phyloP scores from a whole-genome alignment of 169 alveolate genomes.

The Cryptosporidium parvum region DNA sequence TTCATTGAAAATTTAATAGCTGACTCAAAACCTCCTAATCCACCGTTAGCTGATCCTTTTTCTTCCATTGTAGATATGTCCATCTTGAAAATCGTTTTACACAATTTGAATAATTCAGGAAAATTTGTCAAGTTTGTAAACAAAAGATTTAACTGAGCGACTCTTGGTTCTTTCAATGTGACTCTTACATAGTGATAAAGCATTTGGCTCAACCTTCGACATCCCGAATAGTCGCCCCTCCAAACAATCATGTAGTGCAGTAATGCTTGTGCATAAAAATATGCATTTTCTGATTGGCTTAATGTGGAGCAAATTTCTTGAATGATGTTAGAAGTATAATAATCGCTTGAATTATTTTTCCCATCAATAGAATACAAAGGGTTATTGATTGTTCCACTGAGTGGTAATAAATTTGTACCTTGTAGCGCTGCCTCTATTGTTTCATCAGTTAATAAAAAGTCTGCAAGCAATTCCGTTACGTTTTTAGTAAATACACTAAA shows the following conservation, averaged over 20 bases:
- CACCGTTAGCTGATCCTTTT: slow-evolving; percentile 34
- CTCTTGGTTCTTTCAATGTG: slow-evolving; percentile 73
- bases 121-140: slow-evolving; percentile 78
- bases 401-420: slow-evolving; percentile 55
- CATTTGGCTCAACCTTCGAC: slow-evolving; percentile 89
- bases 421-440: slow-evolving; percentile 81
- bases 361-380: slow-evolving; percentile 24
- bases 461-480: slow-evolving; percentile 88
- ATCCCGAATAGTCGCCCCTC: slow-evolving; percentile 88
- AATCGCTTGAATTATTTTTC: slow-evolving; percentile 1
- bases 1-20: slow-evolving; percentile 70
- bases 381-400: slow-evolving; percentile 61
- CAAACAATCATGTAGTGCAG: slow-evolving; percentile 88
- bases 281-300: slow-evolving; percentile 90
- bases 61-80: slow-evolving; percentile 17
- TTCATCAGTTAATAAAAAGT: slow-evolving; percentile 85
- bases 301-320: slow-evolving; percentile 84
- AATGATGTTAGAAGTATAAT: slow-evolving; percentile 76
- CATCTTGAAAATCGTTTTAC: slow-evolving; percentile 65
- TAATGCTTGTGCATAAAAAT: slow-evolving; percentile 90
- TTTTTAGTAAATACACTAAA: slow-evolving; percentile 89
- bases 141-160: slow-evolving; percentile 79
- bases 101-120: slow-evolving; percentile 74
- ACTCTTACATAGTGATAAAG: slow-evolving; percentile 77
- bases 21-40: slow-evolving; percentile 69